Evolutionary conservation across 768 basidiomycete species (phyloP), one percentile per base, ranked within the genome.

Genomic region (Lyophyllum semitale): DNA sequence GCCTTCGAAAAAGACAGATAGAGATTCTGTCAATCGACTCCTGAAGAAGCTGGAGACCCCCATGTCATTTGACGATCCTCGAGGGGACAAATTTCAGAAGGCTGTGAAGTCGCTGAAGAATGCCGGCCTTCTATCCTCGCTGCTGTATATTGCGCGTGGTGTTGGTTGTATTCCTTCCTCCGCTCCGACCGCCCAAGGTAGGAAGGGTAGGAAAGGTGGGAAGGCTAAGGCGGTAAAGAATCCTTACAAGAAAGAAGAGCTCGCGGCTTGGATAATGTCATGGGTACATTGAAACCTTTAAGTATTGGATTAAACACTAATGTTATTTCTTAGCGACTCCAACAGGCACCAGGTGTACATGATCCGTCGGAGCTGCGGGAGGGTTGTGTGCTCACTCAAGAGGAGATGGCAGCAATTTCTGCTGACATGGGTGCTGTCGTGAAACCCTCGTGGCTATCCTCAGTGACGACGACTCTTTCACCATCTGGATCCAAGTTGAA

Each of bases 401-500:
- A 60, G 23, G 54, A 60, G 43, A 41, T 60, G 51, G 13, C 41
- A 3, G 27, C 32, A 13, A 44, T 60, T 8, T 23, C 9, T 9
- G 52, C 38, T 15, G 54, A 54, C 32, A 20, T 57, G 22, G 18
- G 45, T 17, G 20, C 48, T 12, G 61, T 65, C 15, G 20, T 55
- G 12, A 63, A 63, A 12, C 73, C 71, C 1, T 59, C 66, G 7
- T 71, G 66, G 65, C 8, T 51, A 3, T 11, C 37, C 4, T 29
- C 17, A 1, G 44, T 67, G 5, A 66, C 71, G 12, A 32, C 32
- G 54, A 68, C 40, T 49, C 68, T 18, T 65, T 66, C 17, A 37
- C 47, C 62, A 4, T 32, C 46, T 0, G 60, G 68, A 27, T 65
- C 68, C n/a, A 71, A 71, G 44, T 54, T 72, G 20, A 71, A 70